These are phyloP conservation scores for sorghum (Sorghum bicolor) DNA, from an alignment of 176 grass and related monocot species.

Conservation along the genomic window Sorghum_bicolor_NCBIv3 NC_012872.2:73734501-73735000, in stretches of 20 bases:
- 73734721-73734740: constrained; percentile 81
- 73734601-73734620: constrained; percentile 83
- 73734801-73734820: no score
- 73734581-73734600: neutral
- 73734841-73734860: neutral
- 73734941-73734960: constrained; percentile 56
- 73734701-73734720: constrained; percentile 93
- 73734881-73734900: constrained; percentile 93
- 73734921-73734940: constrained; percentile 88
- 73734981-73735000: neutral
- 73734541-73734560: neutral
- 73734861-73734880: constrained; percentile 89
- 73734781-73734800: no score
- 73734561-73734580: no score
- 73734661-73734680: constrained; percentile 76
- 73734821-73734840: no score
- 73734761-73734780: constrained; percentile 43
- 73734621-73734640: constrained; percentile 82
- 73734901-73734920: constrained; percentile 99
- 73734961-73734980: neutral
- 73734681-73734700: constrained; percentile 78
- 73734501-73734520: no score
- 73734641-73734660: constrained; percentile 81
- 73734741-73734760: constrained; percentile 97
- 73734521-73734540: neutral